These are phyloP conservation scores for Agrocybe praecox DNA, from an alignment of 768 basidiomycete genomes.

Conservation along the genomic window DNA sequence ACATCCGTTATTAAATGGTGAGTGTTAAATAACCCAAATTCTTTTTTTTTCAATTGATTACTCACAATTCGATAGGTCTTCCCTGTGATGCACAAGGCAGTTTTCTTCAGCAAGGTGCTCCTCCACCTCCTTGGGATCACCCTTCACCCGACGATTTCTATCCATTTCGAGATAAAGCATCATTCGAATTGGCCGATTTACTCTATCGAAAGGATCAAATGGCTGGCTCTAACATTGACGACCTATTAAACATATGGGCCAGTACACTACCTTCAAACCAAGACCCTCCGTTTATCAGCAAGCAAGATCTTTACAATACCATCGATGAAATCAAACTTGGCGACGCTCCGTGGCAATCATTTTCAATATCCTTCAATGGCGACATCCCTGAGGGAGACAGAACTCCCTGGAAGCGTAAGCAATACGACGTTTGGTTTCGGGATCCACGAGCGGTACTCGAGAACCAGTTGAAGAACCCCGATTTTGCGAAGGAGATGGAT, in stretches of 20 bases:
- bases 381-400: conserved; percentile 10
- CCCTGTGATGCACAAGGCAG: neutral
- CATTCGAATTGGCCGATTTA: conserved; percentile 19
- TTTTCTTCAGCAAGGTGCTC: neutral
- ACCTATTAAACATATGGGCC: conserved; percentile 26
- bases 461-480: conserved; percentile 33
- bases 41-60: too few species aligned
- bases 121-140: conserved; percentile 9
- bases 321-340: conserved; percentile 39
- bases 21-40: too few species aligned
- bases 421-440: conserved; percentile 34
- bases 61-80: too few species aligned
- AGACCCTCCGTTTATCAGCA: conserved; percentile 30
- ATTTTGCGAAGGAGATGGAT: conserved; percentile 35
- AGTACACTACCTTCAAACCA: conserved; percentile 11
- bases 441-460: conserved; percentile 28
- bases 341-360: conserved; percentile 37
- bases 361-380: conserved; percentile 29
- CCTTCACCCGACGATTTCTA: conserved; percentile 9
- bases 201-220: conserved; percentile 18
- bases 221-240: conserved; percentile 22
- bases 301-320: conserved; percentile 28
- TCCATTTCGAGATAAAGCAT: conserved; percentile 13
- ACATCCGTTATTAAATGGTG: too few species aligned
- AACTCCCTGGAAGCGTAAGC: conserved; percentile 29